phyloP scores from a whole-genome alignment of 345 rosid genomes.

The Hevea brasiliensis region DNA sequence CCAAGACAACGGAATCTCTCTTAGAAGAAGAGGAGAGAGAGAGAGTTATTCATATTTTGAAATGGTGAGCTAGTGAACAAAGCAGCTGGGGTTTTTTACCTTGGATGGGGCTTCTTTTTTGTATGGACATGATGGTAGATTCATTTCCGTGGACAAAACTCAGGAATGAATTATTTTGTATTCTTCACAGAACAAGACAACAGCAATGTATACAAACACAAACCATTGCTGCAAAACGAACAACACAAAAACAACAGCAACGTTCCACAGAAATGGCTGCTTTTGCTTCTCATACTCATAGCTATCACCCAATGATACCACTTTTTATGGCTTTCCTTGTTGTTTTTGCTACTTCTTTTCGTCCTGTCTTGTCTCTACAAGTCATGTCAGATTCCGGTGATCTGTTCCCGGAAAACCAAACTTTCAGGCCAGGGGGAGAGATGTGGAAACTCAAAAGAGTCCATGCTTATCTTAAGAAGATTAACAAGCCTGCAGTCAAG shows the following conservation, averaged over 20 bases:
- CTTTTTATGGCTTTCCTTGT: constrained; percentile 51
- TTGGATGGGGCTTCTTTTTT: constrained; percentile 35
- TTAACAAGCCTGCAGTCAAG: constrained; percentile 36
- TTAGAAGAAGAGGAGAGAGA: neutral
- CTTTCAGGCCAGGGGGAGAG: constrained; percentile 25
- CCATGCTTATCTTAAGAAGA: constrained; percentile 32
- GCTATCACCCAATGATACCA: constrained; percentile 31
- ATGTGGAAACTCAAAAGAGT: constrained; percentile 15
- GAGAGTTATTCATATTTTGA: constrained; percentile 28
- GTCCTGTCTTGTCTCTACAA: constrained; percentile 40
- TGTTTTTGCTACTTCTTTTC: constrained; percentile 35
- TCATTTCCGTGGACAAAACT: constrained; percentile 42
- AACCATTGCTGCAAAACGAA: constrained; percentile 29
- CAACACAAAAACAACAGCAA: constrained; percentile 31
- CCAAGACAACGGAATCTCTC: constrained; percentile 35
- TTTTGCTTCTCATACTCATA: constrained; percentile 36
- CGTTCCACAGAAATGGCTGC: constrained; percentile 60
- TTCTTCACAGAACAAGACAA: constrained; percentile 48
- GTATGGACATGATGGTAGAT: constrained; percentile 42
- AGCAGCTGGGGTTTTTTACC: constrained; percentile 5
- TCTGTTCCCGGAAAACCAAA: constrained; percentile 27
- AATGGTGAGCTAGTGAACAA: constrained; percentile 38
- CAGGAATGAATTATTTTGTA: constrained; percentile 25
- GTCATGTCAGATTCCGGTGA: constrained; percentile 40
- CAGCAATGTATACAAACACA: constrained; percentile 50